Percentiles rank a stretch among this genome's conserved stretches.
These are phyloP conservation scores for Cucumis hystrix DNA, from an alignment of 306 rosid species.

Conservation along the genomic window DNA sequence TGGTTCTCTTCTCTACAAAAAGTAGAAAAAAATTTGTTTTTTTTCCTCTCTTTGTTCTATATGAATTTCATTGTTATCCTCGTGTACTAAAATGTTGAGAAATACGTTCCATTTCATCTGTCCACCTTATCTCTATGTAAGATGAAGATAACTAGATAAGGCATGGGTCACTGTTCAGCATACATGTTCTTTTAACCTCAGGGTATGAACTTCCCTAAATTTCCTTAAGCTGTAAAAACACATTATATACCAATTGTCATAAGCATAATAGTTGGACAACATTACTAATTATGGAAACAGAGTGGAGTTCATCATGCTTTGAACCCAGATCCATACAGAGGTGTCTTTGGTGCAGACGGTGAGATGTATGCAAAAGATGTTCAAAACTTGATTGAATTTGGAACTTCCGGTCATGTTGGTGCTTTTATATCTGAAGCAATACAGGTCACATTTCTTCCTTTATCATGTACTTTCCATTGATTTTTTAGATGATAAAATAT, in stretches of 20 bases:
- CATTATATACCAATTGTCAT: not conserved
- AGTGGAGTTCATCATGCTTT: slow-evolving; percentile 86
- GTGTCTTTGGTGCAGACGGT: slow-evolving; percentile 86
- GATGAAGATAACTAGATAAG: not conserved
- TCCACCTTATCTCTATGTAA: not conserved
- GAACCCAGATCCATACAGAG: slow-evolving; percentile 93
- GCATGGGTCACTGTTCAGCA: slow-evolving; percentile 2
- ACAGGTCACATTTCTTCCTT: slow-evolving; percentile 32
- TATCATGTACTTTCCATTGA: not conserved
- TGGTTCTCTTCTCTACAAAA: not conserved
- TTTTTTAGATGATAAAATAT: not conserved
- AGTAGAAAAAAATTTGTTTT: not conserved
- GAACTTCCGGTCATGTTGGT: slow-evolving; percentile 79
- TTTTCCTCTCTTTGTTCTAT: not conserved
- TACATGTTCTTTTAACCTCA: not conserved
- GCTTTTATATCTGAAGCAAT: slow-evolving; percentile 81
- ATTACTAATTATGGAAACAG: slow-evolving; percentile 24
- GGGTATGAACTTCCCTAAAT: not conserved
- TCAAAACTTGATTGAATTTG: slow-evolving; percentile 65
- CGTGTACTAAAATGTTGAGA: not conserved
- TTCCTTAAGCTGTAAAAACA: not conserved
- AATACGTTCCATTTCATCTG: not conserved
- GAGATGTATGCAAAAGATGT: slow-evolving; percentile 84
- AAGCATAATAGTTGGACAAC: not conserved
- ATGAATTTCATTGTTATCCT: not conserved